A percentile compares a stretch with the other conserved stretches of the same genome.
Evolutionary conservation across 768 basidiomycete species (phyloP).

Genomic region (Naematelia aurantialba): DNA sequence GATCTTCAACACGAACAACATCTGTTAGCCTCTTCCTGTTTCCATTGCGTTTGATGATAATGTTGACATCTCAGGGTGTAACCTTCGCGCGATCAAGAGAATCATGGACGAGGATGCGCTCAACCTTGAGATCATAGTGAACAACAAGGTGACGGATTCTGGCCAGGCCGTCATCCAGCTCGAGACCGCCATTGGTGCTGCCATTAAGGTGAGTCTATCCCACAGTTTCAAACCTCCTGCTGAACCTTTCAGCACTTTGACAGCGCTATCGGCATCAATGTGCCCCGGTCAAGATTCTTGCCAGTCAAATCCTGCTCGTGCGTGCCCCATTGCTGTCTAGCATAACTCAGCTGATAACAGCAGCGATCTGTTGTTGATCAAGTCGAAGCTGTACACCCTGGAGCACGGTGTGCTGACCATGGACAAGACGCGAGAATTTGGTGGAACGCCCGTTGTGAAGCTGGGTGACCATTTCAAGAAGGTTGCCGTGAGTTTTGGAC

Average conservation of each 20-base stretch:
- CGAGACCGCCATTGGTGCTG: slow-evolving; percentile 89
- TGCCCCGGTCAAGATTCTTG: slow-evolving; percentile 88
- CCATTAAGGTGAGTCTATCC: slow-evolving; percentile 60
- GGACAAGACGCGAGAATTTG: slow-evolving; percentile 50
- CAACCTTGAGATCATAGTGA: slow-evolving; percentile 93
- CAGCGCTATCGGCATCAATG: slow-evolving; percentile 88
- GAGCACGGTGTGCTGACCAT: slow-evolving; percentile 83
- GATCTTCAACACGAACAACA: slow-evolving; percentile 56
- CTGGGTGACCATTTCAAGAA: slow-evolving; percentile 96
- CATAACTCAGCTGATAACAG: slow-evolving; percentile 19
- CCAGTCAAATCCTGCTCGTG: slow-evolving; percentile 72
- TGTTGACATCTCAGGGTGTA: slow-evolving; percentile 43
- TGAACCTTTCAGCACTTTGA: slow-evolving; percentile 48
- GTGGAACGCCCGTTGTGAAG: slow-evolving; percentile 82
- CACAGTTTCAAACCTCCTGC: background rate
- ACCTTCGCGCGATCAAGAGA: slow-evolving; percentile 70
- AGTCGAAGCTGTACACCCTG: slow-evolving; percentile 86
- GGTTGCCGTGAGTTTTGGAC: slow-evolving; percentile 55
- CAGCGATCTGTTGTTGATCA: slow-evolving; percentile 68
- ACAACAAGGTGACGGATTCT: slow-evolving; percentile 66
- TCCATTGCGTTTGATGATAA: slow-evolving; percentile 1
- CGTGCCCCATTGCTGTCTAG: slow-evolving; percentile 43
- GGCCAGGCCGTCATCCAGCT: slow-evolving; percentile 83
- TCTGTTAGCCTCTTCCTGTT: slow-evolving; percentile 18
- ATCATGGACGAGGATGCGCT: slow-evolving; percentile 79